A percentile compares a stretch with the other conserved stretches of the same genome.
Conservation (phyloP, 306 rosid genomes). For the Gleditsia sinensis region DNA sequence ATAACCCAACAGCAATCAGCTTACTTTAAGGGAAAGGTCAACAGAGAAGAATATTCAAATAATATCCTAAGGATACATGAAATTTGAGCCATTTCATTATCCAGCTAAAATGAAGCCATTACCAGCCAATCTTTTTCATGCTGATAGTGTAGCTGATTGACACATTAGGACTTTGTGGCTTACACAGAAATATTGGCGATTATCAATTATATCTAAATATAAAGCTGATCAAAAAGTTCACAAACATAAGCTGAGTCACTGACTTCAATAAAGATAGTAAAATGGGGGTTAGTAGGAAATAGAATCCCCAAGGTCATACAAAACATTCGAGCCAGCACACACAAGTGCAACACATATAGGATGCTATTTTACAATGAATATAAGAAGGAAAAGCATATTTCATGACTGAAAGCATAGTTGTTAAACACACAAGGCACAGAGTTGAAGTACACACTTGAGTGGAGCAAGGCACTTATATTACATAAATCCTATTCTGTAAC, state of each 20-base stretch:
- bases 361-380: background rate
- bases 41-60: background rate
- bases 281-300: background rate
- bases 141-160: background rate
- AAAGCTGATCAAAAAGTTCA: background rate
- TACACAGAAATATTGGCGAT: background rate
- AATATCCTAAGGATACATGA: background rate
- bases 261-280: background rate
- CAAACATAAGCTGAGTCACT: background rate
- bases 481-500: no score
- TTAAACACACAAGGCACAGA: background rate
- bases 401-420: background rate
- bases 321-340: background rate
- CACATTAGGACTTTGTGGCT: background rate
- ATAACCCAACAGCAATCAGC: background rate
- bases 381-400: background rate
- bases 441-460: background rate
- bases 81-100: background rate
- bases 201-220: background rate
- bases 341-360: background rate
- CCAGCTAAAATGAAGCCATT: no score
- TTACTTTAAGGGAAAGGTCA: constrained; percentile 1
- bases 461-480: no score
- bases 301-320: background rate
- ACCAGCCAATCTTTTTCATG: background rate